Evolutionary conservation across 306 rosid species (phyloP).

Genomic region (Datisca glomerata): DNA sequence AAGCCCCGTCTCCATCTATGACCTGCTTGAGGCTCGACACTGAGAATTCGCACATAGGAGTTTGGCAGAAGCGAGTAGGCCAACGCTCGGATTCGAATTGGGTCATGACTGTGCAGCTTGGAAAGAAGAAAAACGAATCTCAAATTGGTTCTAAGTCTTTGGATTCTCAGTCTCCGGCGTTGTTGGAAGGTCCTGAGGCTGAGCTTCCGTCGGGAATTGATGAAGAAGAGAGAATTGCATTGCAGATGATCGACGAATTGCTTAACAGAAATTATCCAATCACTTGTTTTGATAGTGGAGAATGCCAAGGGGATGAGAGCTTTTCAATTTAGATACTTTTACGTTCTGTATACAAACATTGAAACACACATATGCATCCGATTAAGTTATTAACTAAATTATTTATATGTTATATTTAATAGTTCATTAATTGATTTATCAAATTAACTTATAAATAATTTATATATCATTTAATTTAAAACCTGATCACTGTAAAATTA

Average conservation of each 20-base stretch:
- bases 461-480: too few relatives aligned
- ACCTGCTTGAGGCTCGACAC: conserved; percentile 87
- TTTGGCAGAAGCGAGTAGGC: conserved; percentile 83
- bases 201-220: conserved; percentile 19
- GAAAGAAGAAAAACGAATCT: conserved; percentile 13
- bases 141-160: neutral
- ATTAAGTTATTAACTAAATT: too few relatives aligned
- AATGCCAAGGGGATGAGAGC: too few relatives aligned
- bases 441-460: too few relatives aligned
- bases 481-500: too few relatives aligned
- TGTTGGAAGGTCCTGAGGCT: conserved; percentile 2
- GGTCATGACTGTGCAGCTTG: conserved; percentile 65
- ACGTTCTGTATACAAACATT: too few relatives aligned
- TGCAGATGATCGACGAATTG: conserved; percentile 94
- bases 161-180: neutral
- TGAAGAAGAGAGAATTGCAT: conserved; percentile 62
- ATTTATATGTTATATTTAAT: too few relatives aligned
- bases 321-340: too few relatives aligned
- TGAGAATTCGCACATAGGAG: conserved; percentile 70
- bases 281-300: too few relatives aligned
- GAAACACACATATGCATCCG: too few relatives aligned
- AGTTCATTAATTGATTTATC: too few relatives aligned
- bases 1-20: conserved; percentile 67
- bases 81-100: conserved; percentile 51
- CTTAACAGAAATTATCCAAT: conserved; percentile 45